phyloP scores from a whole-genome alignment of 23 red algal species.

The Gracilaria caudata region DNA sequence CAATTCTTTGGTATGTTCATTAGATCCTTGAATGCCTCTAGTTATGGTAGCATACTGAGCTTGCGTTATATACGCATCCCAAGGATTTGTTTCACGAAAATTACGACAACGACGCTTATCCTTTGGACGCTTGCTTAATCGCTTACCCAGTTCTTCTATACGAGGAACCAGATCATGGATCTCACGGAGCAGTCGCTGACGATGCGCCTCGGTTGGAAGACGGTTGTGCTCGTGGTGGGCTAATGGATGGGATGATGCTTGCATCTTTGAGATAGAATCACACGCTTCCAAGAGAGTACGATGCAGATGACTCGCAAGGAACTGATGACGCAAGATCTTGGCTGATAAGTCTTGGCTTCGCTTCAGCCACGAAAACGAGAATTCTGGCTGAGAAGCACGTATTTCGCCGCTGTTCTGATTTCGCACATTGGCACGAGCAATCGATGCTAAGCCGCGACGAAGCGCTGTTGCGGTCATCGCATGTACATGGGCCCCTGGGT shows the following conservation, averaged over 20 bases:
- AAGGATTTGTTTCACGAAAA: conserved; percentile 45
- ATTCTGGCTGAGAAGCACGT: background rate
- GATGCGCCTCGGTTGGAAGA: conserved; percentile 51
- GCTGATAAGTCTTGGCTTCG: conserved; percentile 47
- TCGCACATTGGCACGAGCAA: conserved; percentile 15
- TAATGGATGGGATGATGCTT: background rate
- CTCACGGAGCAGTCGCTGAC: conserved; percentile 55
- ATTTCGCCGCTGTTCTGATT: background rate
- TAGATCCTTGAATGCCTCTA: conserved; percentile 20
- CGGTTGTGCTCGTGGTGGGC: background rate
- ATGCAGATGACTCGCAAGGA: conserved; percentile 43
- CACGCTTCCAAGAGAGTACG: conserved; percentile 38
- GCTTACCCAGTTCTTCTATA: conserved; percentile 53
- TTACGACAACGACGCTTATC: conserved; percentile 14
- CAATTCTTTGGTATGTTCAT: background rate
- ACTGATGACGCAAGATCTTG: conserved; percentile 45
- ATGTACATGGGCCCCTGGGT: background rate
- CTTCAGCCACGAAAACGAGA: conserved; percentile 54
- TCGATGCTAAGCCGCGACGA: conserved; percentile 18
- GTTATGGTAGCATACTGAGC: conserved; percentile 3
- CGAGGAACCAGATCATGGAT: conserved; percentile 52
- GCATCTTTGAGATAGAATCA: conserved; percentile 32
- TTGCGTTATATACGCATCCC: conserved; percentile 37
- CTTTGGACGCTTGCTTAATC: conserved; percentile 29
- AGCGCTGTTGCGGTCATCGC: conserved; percentile 19